Base-by-base conservation (phyloP, 441 rosid species). In the Aleurites moluccanus region DNA sequence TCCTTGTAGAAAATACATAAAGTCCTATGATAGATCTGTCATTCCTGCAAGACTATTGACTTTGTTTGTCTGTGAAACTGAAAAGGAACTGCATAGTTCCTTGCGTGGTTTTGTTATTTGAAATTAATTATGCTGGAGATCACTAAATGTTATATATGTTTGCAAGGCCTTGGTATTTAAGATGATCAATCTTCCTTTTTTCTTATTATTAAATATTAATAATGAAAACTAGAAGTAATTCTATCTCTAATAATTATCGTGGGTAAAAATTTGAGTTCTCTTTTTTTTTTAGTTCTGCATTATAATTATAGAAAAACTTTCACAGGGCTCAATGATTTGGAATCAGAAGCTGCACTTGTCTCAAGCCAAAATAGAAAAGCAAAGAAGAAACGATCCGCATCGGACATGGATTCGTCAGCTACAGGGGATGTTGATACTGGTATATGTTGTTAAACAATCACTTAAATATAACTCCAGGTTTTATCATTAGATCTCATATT, bases 351-450 rank as follows among this genome's bases (percentile, higher is more conserved):
- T 74, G 80, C 81, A 35, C 79, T 68, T 68, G 70, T 84, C 75
- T 53, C 88, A 59, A 42, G 72, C n/a, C 55, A 75, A 72, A 89
- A 78, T 67, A 82, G 77, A 81, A 88, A 84, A 73, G 66, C 80
- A 75, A 88, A 66, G 75, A 89, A 80, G 85, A 91, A 90, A 74
- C 84, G 96, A 76, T 75, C 88, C 67, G 90, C 88, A 60, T 80
- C 94, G 57, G 89, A 87, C 65, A 81, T 83, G 33, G 91, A 87
- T 61, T 23, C 61, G 11, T 79, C 84, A n/a, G 70, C 86, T 64
- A 62, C 74, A 50, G 69, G 67, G 64, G 79, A 44, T 45, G 55
- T 72, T 0, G 87, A 82, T 83, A 76, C 74, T 69, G 91, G 92
- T 91, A 77, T 82, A 73, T 45, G 14, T 73, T 55, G 69, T 70